Conservation (phyloP, 169 alveolate genomes). For the Plasmodium berghei region DNA sequence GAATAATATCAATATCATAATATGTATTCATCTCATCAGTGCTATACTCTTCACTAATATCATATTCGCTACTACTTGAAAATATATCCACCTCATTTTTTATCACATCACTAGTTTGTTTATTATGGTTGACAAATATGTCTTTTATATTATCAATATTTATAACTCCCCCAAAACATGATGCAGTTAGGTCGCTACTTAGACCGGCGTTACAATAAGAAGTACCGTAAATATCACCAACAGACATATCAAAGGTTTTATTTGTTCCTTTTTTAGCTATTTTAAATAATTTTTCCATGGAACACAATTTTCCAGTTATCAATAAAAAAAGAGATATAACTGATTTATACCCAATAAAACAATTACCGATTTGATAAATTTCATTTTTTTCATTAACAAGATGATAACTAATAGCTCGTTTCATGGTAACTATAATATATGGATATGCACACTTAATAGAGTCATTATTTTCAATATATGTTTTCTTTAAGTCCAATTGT, state of each 20-base stretch:
- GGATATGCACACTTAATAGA: conserved; percentile 7
- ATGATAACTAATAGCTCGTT: conserved; percentile 43
- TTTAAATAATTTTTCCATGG: conserved; percentile 33
- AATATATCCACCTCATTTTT: not conserved
- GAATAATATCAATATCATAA: not conserved
- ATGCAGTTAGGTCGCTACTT: conserved; percentile 37
- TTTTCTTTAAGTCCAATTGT: conserved; percentile 6
- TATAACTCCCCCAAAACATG: conserved; percentile 62
- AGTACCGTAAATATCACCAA: conserved; percentile 66
- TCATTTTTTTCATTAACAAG: conserved; percentile 24
- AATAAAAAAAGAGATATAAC: conserved; percentile 18
- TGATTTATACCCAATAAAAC: conserved; percentile 33
- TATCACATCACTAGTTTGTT: not conserved
- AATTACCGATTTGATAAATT: conserved; percentile 25
- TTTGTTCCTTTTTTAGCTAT: conserved; percentile 40
- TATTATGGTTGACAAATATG: not conserved
- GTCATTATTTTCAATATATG: not conserved
- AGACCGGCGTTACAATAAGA: conserved; percentile 53
- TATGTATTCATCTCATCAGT: not conserved
- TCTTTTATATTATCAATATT: conserved; percentile 6
- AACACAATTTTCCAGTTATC: conserved; percentile 32
- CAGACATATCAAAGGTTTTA: conserved; percentile 57
- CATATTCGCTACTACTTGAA: not conserved
- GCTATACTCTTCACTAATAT: not conserved
- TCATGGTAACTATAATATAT: conserved; percentile 38